Evolutionary conservation across 179 eudicot species (phyloP).

Genomic region (Gypsophila paniculata): DNA sequence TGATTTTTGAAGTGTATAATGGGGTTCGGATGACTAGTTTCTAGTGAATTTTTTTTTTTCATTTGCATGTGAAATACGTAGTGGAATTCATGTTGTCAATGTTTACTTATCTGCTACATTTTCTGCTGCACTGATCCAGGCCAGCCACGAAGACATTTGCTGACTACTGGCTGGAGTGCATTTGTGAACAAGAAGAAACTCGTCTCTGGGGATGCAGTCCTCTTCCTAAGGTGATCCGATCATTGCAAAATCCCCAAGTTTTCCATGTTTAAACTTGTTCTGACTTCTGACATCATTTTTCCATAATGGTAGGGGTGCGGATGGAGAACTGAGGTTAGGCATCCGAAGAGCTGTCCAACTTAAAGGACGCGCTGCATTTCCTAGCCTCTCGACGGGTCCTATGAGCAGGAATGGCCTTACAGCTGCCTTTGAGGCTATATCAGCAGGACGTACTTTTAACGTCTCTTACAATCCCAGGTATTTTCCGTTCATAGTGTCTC

Average conservation of each 20-base stretch:
- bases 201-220: conserved; percentile 95
- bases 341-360: conserved; percentile 76
- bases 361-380: conserved; percentile 38
- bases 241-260: neutral
- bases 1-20: no score
- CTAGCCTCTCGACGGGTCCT: conserved; percentile 37
- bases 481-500: neutral
- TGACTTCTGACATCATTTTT: conserved; percentile 5
- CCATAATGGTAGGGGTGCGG: conserved; percentile 54
- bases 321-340: conserved; percentile 91
- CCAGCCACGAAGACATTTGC: conserved; percentile 93
- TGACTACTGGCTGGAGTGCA: conserved; percentile 99
- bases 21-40: no score
- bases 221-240: conserved; percentile 67
- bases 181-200: conserved; percentile 95
- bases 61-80: no score
- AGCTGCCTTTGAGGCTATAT: conserved; percentile 54
- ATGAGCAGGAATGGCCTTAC: conserved; percentile 36
- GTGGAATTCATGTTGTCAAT: neutral
- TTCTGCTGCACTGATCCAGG: conserved; percentile 39
- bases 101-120: no score
- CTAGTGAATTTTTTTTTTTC: no score
- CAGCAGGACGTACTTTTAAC: conserved; percentile 44
- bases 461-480: conserved; percentile 91
- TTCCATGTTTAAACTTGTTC: neutral